Evolutionary conservation across 2,329 filamentous ascomycete species (phyloP), one percentile per base, ranked within the genome.

Genomic region (Fusarium falciforme): DNA sequence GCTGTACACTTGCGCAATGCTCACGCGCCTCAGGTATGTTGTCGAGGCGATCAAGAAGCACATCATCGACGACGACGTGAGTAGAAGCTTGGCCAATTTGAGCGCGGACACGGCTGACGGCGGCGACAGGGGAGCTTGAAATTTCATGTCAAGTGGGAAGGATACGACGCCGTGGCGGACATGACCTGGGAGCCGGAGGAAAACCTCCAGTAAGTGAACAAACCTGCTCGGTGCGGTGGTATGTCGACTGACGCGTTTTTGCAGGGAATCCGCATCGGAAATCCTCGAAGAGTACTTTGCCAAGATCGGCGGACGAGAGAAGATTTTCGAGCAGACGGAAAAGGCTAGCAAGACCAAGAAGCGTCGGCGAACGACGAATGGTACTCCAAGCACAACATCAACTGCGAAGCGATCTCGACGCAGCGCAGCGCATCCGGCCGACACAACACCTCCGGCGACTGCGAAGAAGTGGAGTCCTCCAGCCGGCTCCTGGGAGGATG

Each of bases 81-180:
- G 85, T 78, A 16, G 17, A 55, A 31, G 12, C 1, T 25, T 31
- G 1, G 16, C 6, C 10, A 44, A 49, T 17, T 44, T 40, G 5
- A 12, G 16, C 25, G 5, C 14, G 11, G 10, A 22, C 27, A n/a
- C 14, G 5, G 29, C 52, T 76, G 49, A 78, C 35, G 5, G 14
- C 4, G 16, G 11, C 47, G 10, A 11, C 68, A 90, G 84, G 89
- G 88, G 22, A 80, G 81, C 6, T 77, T 91, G 0, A 86, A 87
- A 55, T 95, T 93, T 78, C 87, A 92, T 61, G 93, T 96, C 38
- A 95, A 96, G 78, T 96, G 94, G 94, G 90, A 93, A 73, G 93
- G 93, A 4, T 96, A 92, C 71, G 89, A 93, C 0, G 89, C 91
- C 70, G 90, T 91, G 70, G 81, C 85, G 0, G 94, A 96, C 74